phyloP scores from a whole-genome alignment of 768 basidiomycete genomes.

The Auricularia heimuer region DNA sequence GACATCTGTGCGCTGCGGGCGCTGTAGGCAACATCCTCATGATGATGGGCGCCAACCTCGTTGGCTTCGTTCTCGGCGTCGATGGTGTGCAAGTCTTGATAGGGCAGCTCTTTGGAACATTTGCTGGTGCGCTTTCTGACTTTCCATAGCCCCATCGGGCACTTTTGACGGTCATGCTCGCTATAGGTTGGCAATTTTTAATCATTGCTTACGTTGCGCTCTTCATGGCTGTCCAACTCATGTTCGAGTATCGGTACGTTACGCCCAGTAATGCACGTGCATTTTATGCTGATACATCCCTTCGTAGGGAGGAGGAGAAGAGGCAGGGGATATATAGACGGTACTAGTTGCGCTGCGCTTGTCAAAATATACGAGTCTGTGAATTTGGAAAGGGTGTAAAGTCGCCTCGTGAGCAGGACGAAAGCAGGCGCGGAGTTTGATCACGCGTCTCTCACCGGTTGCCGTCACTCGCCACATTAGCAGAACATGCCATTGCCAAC shows the following conservation, averaged over 20 bases:
- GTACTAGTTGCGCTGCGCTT: not conserved
- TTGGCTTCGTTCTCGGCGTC: constrained; percentile 87
- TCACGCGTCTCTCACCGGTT: not conserved
- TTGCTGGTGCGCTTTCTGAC: constrained; percentile 40
- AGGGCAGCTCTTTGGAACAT: constrained; percentile 49
- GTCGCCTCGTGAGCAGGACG: not conserved
- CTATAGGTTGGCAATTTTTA: constrained; percentile 57
- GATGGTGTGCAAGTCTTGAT: constrained; percentile 69
- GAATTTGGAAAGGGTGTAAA: not conserved
- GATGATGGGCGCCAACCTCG: constrained; percentile 88
- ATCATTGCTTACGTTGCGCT: constrained; percentile 47
- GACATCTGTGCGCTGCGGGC: constrained; percentile 75
- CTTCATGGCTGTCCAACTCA: constrained; percentile 78
- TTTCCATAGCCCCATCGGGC: no score
- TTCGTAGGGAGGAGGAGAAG: constrained; percentile 59
- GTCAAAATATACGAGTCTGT: not conserved
- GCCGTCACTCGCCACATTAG: not conserved
- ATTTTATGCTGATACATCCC: constrained; percentile 5
- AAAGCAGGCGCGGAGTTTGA: not conserved
- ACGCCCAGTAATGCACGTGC: not conserved
- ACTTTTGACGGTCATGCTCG: no score
- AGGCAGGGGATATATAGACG: not conserved
- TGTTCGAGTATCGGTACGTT: constrained; percentile 78
- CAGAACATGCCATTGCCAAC: not conserved
- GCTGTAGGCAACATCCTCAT: constrained; percentile 75